Evolutionary conservation across 2,329 filamentous ascomycete genomes (phyloP).

Genomic region (Keithomyces neogunnii): DNA sequence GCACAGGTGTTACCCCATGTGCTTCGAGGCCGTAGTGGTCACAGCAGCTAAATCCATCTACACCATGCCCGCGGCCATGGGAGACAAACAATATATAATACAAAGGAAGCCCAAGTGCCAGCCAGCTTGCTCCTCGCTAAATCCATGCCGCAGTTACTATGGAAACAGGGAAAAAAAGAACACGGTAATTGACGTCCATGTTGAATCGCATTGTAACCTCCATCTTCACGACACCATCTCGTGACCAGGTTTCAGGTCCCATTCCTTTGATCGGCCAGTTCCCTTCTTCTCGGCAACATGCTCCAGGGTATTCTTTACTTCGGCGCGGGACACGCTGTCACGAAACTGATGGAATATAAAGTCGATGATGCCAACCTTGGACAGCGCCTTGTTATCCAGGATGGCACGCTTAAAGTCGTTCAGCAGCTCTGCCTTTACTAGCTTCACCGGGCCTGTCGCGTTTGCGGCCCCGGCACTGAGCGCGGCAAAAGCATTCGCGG

Average conservation of each 20-base stretch:
- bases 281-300: conserved; percentile 31
- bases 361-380: conserved; percentile 32
- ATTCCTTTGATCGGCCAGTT: conserved; percentile 26
- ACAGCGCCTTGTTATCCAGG: conserved; percentile 29
- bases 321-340: conserved; percentile 25
- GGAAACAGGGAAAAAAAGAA: neutral
- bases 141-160: neutral
- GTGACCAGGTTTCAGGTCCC: conserved; percentile 31
- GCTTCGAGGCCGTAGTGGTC: no score
- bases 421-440: conserved; percentile 30
- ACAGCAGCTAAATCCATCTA: neutral
- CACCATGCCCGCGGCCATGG: neutral
- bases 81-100: neutral
- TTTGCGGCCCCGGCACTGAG: conserved; percentile 14
- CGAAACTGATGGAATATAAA: conserved; percentile 30
- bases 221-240: conserved; percentile 20
- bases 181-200: neutral
- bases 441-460: conserved; percentile 15
- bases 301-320: conserved; percentile 35
- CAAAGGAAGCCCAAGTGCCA: neutral
- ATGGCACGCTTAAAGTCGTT: conserved; percentile 34
- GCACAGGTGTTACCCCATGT: no score
- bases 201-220: no score
- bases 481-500: conserved; percentile 28
- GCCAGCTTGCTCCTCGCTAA: conserved; percentile 7